Conservation (phyloP, 352 stramenopile species). For the Globisporangium emineosum region DNA sequence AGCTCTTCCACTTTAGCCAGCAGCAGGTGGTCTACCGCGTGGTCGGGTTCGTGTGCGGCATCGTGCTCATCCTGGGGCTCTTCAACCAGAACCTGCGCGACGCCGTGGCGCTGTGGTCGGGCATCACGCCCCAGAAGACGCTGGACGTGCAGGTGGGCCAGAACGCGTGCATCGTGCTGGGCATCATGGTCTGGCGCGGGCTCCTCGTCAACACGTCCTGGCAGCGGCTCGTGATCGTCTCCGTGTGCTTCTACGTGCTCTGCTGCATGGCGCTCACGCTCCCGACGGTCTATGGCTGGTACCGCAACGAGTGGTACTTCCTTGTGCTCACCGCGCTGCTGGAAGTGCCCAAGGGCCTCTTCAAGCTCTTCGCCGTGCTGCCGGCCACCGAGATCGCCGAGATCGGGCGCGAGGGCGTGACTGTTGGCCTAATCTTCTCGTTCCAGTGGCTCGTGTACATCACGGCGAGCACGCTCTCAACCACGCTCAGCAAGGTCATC, state of each 20-base stretch:
- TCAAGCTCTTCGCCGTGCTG: constrained; percentile 39
- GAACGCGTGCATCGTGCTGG: constrained; percentile 27
- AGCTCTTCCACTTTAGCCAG: constrained; percentile 53
- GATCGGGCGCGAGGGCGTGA: constrained; percentile 48
- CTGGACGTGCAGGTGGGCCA: constrained; percentile 26
- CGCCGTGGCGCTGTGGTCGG: constrained; percentile 35
- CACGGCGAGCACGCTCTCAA: constrained; percentile 23
- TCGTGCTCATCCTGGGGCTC: constrained; percentile 34
- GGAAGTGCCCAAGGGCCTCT: constrained; percentile 35
- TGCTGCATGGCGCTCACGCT: constrained; percentile 28
- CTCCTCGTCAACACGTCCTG: constrained; percentile 39
- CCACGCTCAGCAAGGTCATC: constrained; percentile 27
- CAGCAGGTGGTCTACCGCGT: constrained; percentile 53
- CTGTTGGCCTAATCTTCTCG: constrained; percentile 46
- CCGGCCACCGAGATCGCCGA: constrained; percentile 51
- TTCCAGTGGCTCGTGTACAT: constrained; percentile 39
- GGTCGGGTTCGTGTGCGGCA: constrained; percentile 42
- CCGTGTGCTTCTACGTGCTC: constrained; percentile 26
- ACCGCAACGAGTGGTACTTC: constrained; percentile 46
- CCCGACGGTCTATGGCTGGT: constrained; percentile 31
- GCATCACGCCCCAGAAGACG: constrained; percentile 20
- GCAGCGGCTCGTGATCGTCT: constrained; percentile 31
- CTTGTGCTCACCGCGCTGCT: constrained; percentile 23
- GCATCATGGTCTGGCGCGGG: constrained; percentile 38
- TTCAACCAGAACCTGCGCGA: constrained; percentile 34